A percentile compares a stretch with the other conserved stretches of the same genome.
Evolutionary conservation across 495 filamentous ascomycete species (phyloP).

Genomic region (Hypomontagnella monticulosa): DNA sequence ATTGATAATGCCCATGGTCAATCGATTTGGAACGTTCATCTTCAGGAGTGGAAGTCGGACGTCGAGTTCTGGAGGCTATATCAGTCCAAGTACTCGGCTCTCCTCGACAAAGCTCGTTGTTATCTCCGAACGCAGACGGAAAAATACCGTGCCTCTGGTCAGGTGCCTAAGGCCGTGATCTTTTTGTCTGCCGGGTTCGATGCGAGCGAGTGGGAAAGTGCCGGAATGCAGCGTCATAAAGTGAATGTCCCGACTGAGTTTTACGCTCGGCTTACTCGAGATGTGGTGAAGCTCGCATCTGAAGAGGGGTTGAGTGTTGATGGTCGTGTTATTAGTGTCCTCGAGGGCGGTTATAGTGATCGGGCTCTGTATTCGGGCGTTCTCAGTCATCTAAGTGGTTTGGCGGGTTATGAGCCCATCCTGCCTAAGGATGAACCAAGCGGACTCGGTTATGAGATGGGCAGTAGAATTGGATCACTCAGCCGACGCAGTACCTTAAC

Average conservation of each 20-base stretch:
- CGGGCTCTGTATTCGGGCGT: constrained; percentile 87
- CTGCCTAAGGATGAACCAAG: constrained; percentile 50
- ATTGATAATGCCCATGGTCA: constrained; percentile 92
- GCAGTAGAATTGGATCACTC: constrained; percentile 53
- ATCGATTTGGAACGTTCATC: constrained; percentile 94
- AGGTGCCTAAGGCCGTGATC: constrained; percentile 79
- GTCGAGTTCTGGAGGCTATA: constrained; percentile 91
- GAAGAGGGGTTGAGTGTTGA: constrained; percentile 81
- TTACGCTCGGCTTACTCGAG: constrained; percentile 87
- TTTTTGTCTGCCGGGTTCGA: constrained; percentile 97
- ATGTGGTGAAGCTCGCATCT: constrained; percentile 81
- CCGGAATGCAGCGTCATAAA: constrained; percentile 91
- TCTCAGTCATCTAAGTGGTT: constrained; percentile 84
- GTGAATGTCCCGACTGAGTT: constrained; percentile 97
- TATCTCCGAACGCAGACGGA: constrained; percentile 77
- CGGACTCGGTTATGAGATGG: constrained; percentile 64
- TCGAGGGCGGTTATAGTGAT: constrained; percentile 96
- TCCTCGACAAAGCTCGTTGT: constrained; percentile 81
- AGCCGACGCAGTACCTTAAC: constrained; percentile 48
- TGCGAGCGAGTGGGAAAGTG: constrained; percentile 92
- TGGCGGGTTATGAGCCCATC: constrained; percentile 64
- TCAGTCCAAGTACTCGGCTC: constrained; percentile 72
- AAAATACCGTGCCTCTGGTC: constrained; percentile 59
- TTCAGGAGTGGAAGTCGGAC: constrained; percentile 83
- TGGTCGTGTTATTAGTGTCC: constrained; percentile 87